A percentile compares a stretch with the other conserved stretches of the same genome.
Conservation (phyloP, 1,139 yeast species). For the Taphrina sp. region DNA sequence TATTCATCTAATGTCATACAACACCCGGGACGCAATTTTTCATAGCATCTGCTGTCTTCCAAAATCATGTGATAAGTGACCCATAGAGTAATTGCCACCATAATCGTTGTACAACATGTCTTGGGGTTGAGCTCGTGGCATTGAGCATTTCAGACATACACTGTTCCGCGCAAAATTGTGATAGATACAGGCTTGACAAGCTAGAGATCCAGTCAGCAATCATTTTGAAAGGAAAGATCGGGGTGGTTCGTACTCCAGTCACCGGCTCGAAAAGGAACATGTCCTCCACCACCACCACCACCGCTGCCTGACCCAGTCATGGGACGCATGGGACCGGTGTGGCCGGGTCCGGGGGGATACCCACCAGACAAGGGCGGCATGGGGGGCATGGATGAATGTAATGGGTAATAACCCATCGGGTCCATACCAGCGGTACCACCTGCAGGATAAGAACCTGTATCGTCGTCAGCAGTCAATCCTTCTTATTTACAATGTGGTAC, state of each 20-base stretch:
- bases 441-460: conserved; percentile 16
- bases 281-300: conserved; percentile 48
- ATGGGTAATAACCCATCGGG: conserved; percentile 12
- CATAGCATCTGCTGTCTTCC: neutral
- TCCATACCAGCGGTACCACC: conserved; percentile 32
- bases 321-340: conserved; percentile 6
- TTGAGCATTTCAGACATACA: conserved; percentile 33
- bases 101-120: conserved; percentile 11
- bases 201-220: neutral
- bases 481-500: no score
- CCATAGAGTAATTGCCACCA: conserved; percentile 1
- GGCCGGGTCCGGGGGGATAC: neutral
- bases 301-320: conserved; percentile 40
- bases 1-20: neutral
- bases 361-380: conserved; percentile 1
- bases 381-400: conserved; percentile 20
- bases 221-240: neutral
- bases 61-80: conserved; percentile 5
- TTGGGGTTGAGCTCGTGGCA: conserved; percentile 5
- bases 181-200: conserved; percentile 66
- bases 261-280: conserved; percentile 82
- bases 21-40: neutral
- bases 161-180: conserved; percentile 88
- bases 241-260: conserved; percentile 64
- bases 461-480: no score